Percentiles rank a stretch among this genome's conserved stretches.
These are phyloP conservation scores for Neofusicoccum laricinum DNA, from an alignment of 2,329 filamentous ascomycete genomes.

Conservation along the genomic window DNA sequence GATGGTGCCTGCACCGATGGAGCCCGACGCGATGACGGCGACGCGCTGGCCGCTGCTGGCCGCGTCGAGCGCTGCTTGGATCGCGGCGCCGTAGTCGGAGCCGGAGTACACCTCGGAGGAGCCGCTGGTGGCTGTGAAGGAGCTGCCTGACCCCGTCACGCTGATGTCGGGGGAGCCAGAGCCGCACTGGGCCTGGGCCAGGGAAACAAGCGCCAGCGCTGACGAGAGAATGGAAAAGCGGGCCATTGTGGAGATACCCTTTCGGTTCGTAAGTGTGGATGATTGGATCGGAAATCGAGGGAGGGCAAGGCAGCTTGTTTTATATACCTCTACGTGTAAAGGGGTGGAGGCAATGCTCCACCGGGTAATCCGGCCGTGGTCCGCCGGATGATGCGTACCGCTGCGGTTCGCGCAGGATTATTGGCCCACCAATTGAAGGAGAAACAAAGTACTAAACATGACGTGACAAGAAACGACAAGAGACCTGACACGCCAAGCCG, in stretches of 20 bases:
- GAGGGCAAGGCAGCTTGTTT: neutral
- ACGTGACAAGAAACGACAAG: neutral
- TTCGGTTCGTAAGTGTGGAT: neutral
- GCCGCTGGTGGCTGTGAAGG: conserved; percentile 47
- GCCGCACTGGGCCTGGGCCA: conserved; percentile 46
- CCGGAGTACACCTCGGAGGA: conserved; percentile 50
- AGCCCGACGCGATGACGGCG: conserved; percentile 53
- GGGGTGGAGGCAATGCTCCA: neutral
- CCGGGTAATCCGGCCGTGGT: neutral
- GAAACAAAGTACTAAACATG: neutral
- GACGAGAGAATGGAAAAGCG: conserved; percentile 38
- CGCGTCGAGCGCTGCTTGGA: conserved; percentile 54
- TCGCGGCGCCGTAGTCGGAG: conserved; percentile 53
- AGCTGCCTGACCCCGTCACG: conserved; percentile 47
- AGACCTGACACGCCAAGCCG: conserved; percentile 4
- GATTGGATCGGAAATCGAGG: neutral
- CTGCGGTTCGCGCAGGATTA: neutral
- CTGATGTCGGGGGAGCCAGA: conserved; percentile 46
- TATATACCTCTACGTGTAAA: neutral
- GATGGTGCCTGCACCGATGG: conserved; percentile 54
- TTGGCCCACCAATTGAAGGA: neutral
- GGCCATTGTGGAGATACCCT: conserved; percentile 31
- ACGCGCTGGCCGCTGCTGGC: conserved; percentile 53
- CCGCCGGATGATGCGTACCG: neutral
- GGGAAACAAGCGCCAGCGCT: conserved; percentile 42